phyloP scores from a whole-genome alignment of 345 rosid species.

The Iberis pinnata region DNA sequence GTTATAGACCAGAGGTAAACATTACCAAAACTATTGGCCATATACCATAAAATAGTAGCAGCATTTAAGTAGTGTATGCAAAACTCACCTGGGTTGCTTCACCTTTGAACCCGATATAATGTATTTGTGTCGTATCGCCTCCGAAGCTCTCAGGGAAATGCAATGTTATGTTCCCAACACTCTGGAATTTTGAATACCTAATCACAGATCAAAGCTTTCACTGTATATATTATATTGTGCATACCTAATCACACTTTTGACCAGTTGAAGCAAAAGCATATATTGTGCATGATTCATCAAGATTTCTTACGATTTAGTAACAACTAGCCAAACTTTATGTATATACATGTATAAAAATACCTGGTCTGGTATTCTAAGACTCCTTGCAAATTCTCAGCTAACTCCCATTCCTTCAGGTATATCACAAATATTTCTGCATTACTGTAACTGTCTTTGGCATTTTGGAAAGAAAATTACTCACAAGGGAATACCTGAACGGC shows the following conservation, averaged over 20 bases:
- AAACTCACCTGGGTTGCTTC: constrained; percentile 86
- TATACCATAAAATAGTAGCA: neutral
- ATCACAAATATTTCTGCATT: constrained; percentile 5
- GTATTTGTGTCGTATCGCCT: constrained; percentile 70
- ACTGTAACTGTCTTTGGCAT: neutral
- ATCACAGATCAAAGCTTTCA: too few relatives aligned
- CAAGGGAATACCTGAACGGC: constrained; percentile 68
- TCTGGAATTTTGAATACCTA: constrained; percentile 87
- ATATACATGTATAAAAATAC: constrained; percentile 27
- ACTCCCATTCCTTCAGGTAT: constrained; percentile 71
- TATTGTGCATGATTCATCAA: neutral
- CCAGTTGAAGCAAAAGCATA: neutral
- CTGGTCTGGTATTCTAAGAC: constrained; percentile 83
- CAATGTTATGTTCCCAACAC: constrained; percentile 82
- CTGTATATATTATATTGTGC: too few relatives aligned
- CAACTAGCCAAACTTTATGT: neutral
- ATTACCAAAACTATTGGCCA: constrained; percentile 4
- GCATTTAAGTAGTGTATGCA: constrained; percentile 4
- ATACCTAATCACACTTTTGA: too few relatives aligned
- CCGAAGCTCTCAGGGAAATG: constrained; percentile 93
- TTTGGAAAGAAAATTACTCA: neutral
- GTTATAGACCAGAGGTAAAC: constrained; percentile 21
- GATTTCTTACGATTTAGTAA: neutral
- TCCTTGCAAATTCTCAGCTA: constrained; percentile 80
- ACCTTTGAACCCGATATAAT: constrained; percentile 88